phyloP scores from a whole-genome alignment of 2,329 filamentous ascomycete genomes.

The Botrytis cinerea region DNA sequence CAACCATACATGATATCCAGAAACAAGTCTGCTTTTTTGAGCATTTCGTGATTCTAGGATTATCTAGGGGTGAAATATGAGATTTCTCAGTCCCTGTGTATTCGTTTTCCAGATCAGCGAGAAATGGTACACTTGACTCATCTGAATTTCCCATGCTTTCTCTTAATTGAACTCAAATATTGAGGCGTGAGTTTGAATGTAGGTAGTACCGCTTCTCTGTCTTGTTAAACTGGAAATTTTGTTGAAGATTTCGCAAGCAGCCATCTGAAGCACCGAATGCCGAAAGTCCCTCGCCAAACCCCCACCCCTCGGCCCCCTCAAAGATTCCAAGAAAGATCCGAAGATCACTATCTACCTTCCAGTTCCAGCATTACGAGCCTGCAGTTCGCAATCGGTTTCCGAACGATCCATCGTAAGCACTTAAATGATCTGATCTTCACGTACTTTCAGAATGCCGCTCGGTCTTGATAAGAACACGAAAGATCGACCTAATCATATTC shows the following conservation, averaged over 20 bases:
- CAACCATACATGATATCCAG: conserved; percentile 12
- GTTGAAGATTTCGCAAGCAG: neutral
- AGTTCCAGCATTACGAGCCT: neutral
- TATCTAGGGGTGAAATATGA: neutral
- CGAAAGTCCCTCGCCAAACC: neutral
- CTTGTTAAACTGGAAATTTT: neutral
- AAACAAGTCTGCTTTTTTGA: neutral
- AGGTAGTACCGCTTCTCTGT: neutral
- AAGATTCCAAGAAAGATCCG: neutral
- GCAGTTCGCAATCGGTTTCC: neutral
- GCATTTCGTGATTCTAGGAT: neutral
- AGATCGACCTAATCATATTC: neutral
- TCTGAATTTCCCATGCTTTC: neutral
- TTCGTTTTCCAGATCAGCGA: neutral
- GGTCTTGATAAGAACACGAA: conserved; percentile 11
- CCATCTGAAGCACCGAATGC: neutral
- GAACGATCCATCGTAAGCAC: neutral
- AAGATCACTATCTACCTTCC: conserved; percentile 1
- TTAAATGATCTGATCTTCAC: neutral
- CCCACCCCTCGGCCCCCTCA: neutral
- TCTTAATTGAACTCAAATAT: neutral
- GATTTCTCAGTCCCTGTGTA: neutral
- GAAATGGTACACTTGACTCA: conserved; percentile 19
- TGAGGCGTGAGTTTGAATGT: neutral
- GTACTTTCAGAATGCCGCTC: neutral